Percentiles rank a stretch among this genome's conserved stretches.
These are phyloP conservation scores for Huntiella savannae DNA, from an alignment of 2,329 filamentous ascomycete species.

Conservation along the genomic window DNA sequence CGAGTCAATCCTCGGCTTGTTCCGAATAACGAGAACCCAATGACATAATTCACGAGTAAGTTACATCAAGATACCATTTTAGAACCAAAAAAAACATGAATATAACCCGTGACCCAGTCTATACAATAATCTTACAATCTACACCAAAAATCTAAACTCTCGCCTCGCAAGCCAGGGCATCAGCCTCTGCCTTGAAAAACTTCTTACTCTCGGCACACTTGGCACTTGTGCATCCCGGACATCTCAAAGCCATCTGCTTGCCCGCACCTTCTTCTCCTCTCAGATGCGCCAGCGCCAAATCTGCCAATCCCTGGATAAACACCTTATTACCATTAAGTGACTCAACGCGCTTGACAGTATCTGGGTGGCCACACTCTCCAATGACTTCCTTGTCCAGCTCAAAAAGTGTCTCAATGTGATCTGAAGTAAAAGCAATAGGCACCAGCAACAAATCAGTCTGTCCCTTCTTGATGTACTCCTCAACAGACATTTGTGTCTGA, in stretches of 20 bases:
- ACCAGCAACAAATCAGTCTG: constrained; percentile 82
- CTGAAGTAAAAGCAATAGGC: constrained; percentile 94
- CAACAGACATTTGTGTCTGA: constrained; percentile 75
- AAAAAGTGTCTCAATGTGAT: constrained; percentile 93
- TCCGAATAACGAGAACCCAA: too few species aligned
- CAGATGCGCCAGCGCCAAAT: constrained; percentile 69
- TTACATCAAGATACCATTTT: too few species aligned
- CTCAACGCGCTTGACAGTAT: constrained; percentile 75
- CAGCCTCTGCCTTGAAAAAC: constrained; percentile 28
- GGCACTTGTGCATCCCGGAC: constrained; percentile 83
- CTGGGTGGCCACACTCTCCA: constrained; percentile 58
- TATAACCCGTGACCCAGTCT: too few species aligned
- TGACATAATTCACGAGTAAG: too few species aligned
- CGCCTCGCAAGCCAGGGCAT: background rate
- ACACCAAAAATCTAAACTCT: too few species aligned
- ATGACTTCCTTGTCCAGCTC: constrained; percentile 93
- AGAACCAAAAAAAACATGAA: too few species aligned
- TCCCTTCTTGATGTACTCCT: constrained; percentile 74
- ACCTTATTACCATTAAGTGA: constrained; percentile 78
- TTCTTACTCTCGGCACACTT: constrained; percentile 62
- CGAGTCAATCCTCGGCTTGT: too few species aligned
- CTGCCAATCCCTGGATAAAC: constrained; percentile 78
- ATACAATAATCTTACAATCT: too few species aligned
- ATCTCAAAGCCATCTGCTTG: constrained; percentile 72
- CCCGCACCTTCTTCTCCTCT: constrained; percentile 48